Evolutionary conservation across 2,329 filamentous ascomycete genomes (phyloP).

Genomic region (Macrophomina pseudophaseolina): DNA sequence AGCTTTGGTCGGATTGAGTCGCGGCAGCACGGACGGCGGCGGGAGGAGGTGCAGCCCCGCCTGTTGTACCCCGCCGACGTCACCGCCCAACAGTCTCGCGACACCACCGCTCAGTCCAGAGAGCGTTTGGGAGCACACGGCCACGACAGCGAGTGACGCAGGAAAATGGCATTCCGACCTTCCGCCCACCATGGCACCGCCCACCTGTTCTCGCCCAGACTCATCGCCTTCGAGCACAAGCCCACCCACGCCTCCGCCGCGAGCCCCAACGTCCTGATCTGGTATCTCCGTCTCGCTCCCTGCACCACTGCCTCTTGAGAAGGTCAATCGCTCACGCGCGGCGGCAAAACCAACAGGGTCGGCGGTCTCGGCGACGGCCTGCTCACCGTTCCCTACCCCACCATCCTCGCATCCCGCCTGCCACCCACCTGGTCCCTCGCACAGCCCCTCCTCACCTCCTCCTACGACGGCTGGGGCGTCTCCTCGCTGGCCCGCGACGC

Average conservation of each 20-base stretch:
- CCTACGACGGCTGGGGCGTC: slow-evolving; percentile 61
- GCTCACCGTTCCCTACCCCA: slow-evolving; percentile 66
- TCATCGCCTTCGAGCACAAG: slow-evolving; percentile 53
- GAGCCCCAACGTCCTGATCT: slow-evolving; percentile 39
- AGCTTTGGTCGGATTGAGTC: too few relatives aligned
- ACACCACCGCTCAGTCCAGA: too few relatives aligned
- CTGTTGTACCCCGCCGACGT: too few relatives aligned
- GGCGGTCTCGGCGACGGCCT: slow-evolving; percentile 74
- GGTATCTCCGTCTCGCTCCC: slow-evolving; percentile 28
- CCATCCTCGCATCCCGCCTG: slow-evolving; percentile 55
- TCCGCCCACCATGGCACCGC: slow-evolving; percentile 43
- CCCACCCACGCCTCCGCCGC: slow-evolving; percentile 29
- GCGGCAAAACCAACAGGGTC: slow-evolving; percentile 63
- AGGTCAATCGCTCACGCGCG: slow-evolving; percentile 44
- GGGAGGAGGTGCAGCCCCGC: too few relatives aligned
- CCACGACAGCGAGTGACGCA: not conserved
- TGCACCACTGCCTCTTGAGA: slow-evolving; percentile 29
- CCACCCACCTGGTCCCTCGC: slow-evolving; percentile 59
- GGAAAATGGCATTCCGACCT: slow-evolving; percentile 25
- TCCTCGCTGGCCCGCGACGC: slow-evolving; percentile 60
- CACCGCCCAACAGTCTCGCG: too few relatives aligned
- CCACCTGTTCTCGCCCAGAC: slow-evolving; percentile 48
- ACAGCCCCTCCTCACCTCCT: slow-evolving; percentile 57
- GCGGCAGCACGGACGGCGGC: too few relatives aligned
- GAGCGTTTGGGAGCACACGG: not conserved